Evolutionary conservation across 768 basidiomycete species (phyloP).

Genomic region (Naganishia antarctica): DNA sequence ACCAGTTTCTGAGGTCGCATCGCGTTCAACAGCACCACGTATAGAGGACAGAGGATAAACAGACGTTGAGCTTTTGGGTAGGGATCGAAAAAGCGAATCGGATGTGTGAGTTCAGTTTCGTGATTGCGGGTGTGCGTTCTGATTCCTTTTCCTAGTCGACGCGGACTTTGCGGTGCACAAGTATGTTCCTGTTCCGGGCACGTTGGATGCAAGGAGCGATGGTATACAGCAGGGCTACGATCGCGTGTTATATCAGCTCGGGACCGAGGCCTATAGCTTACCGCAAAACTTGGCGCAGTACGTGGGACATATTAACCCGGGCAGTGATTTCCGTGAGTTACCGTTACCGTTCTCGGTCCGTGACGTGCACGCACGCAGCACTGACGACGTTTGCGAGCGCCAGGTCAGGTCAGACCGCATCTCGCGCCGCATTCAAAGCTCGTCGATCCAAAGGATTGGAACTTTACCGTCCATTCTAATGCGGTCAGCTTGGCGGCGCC

Average conservation of each 20-base stretch:
- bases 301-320: slow-evolving; percentile 17
- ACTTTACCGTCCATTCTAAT: slow-evolving; percentile 5
- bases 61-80: slow-evolving; percentile 3
- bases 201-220: no score
- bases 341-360: background rate
- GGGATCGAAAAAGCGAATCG: slow-evolving; percentile 7
- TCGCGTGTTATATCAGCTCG: background rate
- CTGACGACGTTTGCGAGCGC: background rate
- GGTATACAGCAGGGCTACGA: background rate
- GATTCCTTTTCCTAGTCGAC: background rate
- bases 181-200: background rate
- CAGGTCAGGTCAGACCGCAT: slow-evolving; percentile 8
- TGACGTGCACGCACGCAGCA: no score
- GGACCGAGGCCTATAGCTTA: background rate
- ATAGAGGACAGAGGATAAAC: slow-evolving; percentile 1
- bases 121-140: background rate
- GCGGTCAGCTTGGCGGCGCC: background rate
- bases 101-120: background rate
- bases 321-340: slow-evolving; percentile 12
- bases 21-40: background rate
- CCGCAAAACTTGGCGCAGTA: background rate
- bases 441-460: background rate
- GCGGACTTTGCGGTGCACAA: slow-evolving; percentile 10
- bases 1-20: background rate
- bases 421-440: background rate